Evolutionary conservation across 2,329 filamentous ascomycete species (phyloP).

Genomic region (Cryphonectria naterciae): DNA sequence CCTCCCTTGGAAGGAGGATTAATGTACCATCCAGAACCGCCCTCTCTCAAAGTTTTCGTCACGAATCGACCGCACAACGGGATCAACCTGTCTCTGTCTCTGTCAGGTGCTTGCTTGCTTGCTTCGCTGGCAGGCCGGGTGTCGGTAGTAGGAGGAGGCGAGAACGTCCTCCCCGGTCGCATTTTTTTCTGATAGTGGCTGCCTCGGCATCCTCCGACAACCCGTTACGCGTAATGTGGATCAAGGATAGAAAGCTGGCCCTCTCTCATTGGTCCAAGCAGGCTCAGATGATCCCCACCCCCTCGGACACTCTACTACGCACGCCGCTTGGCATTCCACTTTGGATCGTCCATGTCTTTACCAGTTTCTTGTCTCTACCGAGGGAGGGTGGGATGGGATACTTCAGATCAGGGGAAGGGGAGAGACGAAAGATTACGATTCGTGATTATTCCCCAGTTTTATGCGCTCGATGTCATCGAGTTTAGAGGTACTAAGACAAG

Average conservation of each 20-base stretch:
- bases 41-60: too few relatives aligned
- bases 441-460: not conserved
- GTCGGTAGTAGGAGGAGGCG: not conserved
- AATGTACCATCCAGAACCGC: not conserved
- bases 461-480: not conserved
- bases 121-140: too few relatives aligned
- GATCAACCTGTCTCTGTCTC: not conserved
- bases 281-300: not conserved
- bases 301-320: not conserved
- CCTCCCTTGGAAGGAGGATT: not conserved
- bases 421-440: not conserved
- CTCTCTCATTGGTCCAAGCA: not conserved
- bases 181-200: not conserved
- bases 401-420: not conserved
- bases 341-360: not conserved
- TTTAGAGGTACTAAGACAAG: not conserved
- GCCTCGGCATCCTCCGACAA: conserved; percentile 3
- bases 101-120: not conserved
- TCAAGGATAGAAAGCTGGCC: not conserved
- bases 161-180: too few relatives aligned
- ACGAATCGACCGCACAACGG: too few relatives aligned
- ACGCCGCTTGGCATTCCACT: not conserved
- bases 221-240: conserved; percentile 10
- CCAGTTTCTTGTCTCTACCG: not conserved
- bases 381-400: not conserved